These are phyloP conservation scores for Eimeria tenella DNA, from an alignment of 169 alveolate species.

Conservation along the genomic window DNA sequence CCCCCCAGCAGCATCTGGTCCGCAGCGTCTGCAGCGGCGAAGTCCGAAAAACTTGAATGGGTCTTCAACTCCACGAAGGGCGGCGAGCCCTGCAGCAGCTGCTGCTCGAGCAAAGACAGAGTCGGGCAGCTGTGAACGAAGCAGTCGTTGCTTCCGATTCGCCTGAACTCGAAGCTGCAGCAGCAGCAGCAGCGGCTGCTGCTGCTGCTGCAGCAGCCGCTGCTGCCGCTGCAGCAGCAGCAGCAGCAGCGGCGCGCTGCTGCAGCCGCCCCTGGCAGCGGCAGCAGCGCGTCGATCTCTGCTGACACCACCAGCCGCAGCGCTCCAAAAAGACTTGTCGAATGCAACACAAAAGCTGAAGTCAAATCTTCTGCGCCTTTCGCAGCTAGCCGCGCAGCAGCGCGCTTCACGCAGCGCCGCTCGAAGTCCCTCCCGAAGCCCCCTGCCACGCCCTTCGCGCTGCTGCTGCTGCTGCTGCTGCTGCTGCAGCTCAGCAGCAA, in stretches of 20 bases:
- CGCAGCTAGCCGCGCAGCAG: not conserved
- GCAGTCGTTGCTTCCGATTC: not conserved
- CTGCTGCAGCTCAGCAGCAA: not conserved
- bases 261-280: not conserved
- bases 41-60: not conserved
- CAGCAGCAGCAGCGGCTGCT: not conserved
- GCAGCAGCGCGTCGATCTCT: conserved; percentile 1
- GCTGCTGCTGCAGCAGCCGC: not conserved
- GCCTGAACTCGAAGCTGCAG: not conserved
- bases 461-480: not conserved
- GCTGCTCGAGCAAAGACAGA: conserved; percentile 22
- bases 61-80: conserved; percentile 34
- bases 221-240: not conserved
- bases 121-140: not conserved
- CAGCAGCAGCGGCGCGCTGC: not conserved
- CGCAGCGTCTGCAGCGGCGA: not conserved
- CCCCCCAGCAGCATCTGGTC: conserved; percentile 40
- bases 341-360: not conserved
- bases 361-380: not conserved
- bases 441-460: not conserved
- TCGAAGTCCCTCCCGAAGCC: conserved; percentile 4
- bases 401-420: not conserved
- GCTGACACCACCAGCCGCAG: not conserved
- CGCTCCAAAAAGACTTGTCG: not conserved
- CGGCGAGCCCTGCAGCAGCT: not conserved